Percentiles rank a stretch among this genome's conserved stretches.
These are phyloP conservation scores for Punica granatum DNA, from an alignment of 345 rosid species.

Conservation along the genomic window DNA sequence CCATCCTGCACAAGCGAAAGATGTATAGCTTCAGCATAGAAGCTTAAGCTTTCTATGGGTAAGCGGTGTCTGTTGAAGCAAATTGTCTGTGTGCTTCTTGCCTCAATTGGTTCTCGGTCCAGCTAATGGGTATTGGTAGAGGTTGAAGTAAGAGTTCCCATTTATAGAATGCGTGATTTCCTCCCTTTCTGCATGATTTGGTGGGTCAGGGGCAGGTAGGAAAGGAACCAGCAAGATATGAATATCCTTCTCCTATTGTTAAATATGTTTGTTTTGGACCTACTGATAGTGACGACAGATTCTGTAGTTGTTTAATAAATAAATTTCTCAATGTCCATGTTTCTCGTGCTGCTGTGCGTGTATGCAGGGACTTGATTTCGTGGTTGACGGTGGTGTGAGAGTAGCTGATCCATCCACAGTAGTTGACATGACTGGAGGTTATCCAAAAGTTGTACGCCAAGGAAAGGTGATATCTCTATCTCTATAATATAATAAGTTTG, in stretches of 20 bases:
- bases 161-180: neutral
- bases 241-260: neutral
- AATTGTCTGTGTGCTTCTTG: neutral
- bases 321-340: neutral
- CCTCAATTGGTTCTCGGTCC: neutral
- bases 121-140: constrained; percentile 5
- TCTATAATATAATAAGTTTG: neutral
- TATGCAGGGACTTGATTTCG: constrained; percentile 83
- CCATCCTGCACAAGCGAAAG: neutral
- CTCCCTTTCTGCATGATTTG: neutral
- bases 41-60: neutral
- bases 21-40: neutral
- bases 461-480: constrained; percentile 68
- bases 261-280: no score
- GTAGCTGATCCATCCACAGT: constrained; percentile 92
- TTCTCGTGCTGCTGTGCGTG: neutral
- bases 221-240: neutral
- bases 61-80: neutral
- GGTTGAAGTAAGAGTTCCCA: neutral
- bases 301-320: neutral
- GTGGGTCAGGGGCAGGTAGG: neutral
- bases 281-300: neutral
- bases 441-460: constrained; percentile 58
- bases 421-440: constrained; percentile 70
- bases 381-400: constrained; percentile 76